Percentiles rank a stretch among this genome's conserved stretches.
phyloP scores from a whole-genome alignment of 1,139 yeast species.

The Blastobotrys capitulatus region DNA sequence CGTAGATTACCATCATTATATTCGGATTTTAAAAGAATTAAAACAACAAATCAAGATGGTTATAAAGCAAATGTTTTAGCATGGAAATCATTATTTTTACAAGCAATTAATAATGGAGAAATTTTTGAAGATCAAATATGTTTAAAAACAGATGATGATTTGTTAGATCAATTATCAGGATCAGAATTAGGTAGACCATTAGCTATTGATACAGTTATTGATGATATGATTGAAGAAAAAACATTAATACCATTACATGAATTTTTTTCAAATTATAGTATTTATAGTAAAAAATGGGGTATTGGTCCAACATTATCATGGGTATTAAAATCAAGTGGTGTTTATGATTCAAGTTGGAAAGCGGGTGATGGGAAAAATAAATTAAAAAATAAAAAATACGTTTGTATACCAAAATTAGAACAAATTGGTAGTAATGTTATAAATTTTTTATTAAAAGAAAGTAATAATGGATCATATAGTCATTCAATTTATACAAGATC shows the following conservation, averaged over 20 bases:
- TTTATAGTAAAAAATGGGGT: constrained; percentile 17
- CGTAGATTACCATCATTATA: constrained; percentile 58
- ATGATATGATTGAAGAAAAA: constrained; percentile 28
- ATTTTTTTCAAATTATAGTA: constrained; percentile 16
- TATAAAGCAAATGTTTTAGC: constrained; percentile 63
- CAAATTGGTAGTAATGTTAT: constrained; percentile 19
- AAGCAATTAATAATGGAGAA: constrained; percentile 15
- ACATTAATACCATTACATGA: constrained; percentile 24
- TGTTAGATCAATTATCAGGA: constrained; percentile 27
- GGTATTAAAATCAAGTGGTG: constrained; percentile 21
- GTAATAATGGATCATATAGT: constrained; percentile 21
- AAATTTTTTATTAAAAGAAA: constrained; percentile 11
- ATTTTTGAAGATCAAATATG: constrained; percentile 21
- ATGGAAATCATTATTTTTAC: constrained; percentile 42
- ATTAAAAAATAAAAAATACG: constrained; percentile 27
- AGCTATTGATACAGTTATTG: constrained; percentile 32
- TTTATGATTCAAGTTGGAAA: constrained; percentile 23
- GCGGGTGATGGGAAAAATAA: constrained; percentile 13
- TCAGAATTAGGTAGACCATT: constrained; percentile 31
- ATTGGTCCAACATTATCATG: constrained; percentile 19
- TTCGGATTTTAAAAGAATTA: constrained; percentile 50
- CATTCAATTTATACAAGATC: constrained; percentile 24
- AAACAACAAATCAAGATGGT: constrained; percentile 59
- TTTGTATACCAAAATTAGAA: constrained; percentile 21
- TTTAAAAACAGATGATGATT: constrained; percentile 26